Percentiles rank a stretch among this genome's conserved stretches.
phyloP scores from a whole-genome alignment of 805 yeast species.

The Metschnikowia cubensis region DNA sequence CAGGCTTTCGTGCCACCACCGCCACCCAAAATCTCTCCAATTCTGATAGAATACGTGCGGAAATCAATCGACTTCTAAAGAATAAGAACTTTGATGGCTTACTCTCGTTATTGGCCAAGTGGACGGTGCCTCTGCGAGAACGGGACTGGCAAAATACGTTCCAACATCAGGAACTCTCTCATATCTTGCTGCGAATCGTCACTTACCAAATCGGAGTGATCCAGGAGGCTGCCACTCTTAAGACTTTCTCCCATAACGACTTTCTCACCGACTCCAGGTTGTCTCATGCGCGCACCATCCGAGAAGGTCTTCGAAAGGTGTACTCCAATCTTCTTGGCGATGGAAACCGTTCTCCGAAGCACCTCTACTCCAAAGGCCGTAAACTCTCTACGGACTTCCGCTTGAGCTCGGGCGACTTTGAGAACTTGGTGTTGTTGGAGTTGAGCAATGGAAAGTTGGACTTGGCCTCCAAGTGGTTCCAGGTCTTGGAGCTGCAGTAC shows the following conservation, averaged over 20 bases:
- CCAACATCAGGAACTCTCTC: conserved; percentile 12
- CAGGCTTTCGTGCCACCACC: neutral
- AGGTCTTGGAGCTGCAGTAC: conserved; percentile 26
- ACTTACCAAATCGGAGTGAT: conserved; percentile 12
- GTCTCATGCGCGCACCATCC: conserved; percentile 11
- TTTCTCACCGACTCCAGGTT: neutral
- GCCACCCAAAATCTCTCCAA: neutral
- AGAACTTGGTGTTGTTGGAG: conserved; percentile 36
- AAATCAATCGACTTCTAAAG: conserved; percentile 10
- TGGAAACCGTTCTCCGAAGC: conserved; percentile 1
- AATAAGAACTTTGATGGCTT: conserved; percentile 8
- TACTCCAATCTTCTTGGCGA: conserved; percentile 13
- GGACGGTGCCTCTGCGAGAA: conserved; percentile 10
- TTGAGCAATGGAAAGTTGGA: conserved; percentile 34
- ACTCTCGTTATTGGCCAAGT: conserved; percentile 7
- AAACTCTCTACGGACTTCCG: neutral
- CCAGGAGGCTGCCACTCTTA: conserved; percentile 8
- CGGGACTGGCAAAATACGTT: conserved; percentile 11
- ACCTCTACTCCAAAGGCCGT: conserved; percentile 9
- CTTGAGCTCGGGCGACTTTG: conserved; percentile 26
- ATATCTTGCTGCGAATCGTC: conserved; percentile 10
- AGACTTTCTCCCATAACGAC: neutral
- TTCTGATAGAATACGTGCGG: conserved; percentile 1
- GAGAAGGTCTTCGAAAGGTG: conserved; percentile 14
- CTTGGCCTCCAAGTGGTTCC: conserved; percentile 39